Evolutionary conservation across 1,284 basidiomycete genomes (phyloP).

Genomic region (Gymnopus androsaceus): DNA sequence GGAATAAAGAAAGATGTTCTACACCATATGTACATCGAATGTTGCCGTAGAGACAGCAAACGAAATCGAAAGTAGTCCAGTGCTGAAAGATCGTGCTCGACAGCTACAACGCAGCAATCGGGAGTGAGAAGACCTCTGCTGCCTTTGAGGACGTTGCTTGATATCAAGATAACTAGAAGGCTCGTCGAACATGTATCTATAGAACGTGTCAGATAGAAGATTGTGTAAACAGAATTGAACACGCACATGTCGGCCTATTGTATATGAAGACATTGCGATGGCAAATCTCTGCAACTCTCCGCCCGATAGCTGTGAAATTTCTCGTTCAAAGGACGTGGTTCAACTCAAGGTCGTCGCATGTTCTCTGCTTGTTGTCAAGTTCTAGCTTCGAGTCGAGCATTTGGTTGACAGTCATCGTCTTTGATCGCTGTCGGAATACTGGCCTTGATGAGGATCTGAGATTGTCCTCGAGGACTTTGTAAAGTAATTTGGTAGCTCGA

Average conservation of each 20-base stretch:
- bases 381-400: constrained; percentile 92
- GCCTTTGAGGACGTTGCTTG: constrained; percentile 90
- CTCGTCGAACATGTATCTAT: constrained; percentile 95
- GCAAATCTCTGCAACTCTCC: constrained; percentile 97
- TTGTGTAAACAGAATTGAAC: constrained; percentile 6
- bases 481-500: constrained; percentile 97
- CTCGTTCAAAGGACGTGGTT: constrained; percentile 82
- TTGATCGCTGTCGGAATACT: constrained; percentile 97
- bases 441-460: constrained; percentile 97
- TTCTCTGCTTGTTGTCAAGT: constrained; percentile 78
- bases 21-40: constrained; percentile 97
- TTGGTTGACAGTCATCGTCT: constrained; percentile 80
- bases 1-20: constrained; percentile 98
- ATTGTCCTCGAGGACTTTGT: constrained; percentile 99
- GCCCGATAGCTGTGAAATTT: constrained; percentile 85
- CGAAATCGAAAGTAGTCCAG: constrained; percentile 96
- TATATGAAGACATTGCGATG: constrained; percentile 90
- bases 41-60: constrained; percentile 96
- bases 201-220: constrained; percentile 1
- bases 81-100: constrained; percentile 97
- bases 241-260: constrained; percentile 85
- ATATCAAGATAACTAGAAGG: constrained; percentile 97
- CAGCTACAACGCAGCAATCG: constrained; percentile 89
- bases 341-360: constrained; percentile 85
- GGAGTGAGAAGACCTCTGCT: constrained; percentile 87